phyloP scores from a whole-genome alignment of 2,329 filamentous ascomycete genomes.

The Colletotrichum musicola region DNA sequence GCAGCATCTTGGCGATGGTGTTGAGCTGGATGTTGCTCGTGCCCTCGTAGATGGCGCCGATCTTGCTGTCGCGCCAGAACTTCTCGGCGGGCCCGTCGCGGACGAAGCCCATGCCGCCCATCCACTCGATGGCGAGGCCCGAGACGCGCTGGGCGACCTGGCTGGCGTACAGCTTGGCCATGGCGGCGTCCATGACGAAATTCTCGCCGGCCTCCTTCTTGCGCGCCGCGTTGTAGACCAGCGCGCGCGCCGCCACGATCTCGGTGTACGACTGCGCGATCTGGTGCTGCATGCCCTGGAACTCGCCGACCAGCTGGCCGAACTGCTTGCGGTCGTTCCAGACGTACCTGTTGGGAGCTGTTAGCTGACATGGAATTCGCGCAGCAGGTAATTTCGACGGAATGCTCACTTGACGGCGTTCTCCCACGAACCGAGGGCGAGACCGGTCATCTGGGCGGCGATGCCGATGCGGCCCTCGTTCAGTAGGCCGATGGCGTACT shows the following conservation, averaged over 20 bases:
- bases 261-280: constrained; percentile 96
- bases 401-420: constrained; percentile 88
- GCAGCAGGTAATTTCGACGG: too few relatives aligned
- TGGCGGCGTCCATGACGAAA: constrained; percentile 95
- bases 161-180: constrained; percentile 96
- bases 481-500: constrained; percentile 93
- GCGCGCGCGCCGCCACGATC: constrained; percentile 88
- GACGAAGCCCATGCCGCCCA: constrained; percentile 99
- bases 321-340: constrained; percentile 99
- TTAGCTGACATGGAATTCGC: too few relatives aligned
- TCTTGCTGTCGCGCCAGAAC: constrained; percentile 98
- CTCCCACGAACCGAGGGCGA: constrained; percentile 94
- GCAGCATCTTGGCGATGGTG: constrained; percentile 72
- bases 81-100: constrained; percentile 97
- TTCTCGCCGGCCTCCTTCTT: constrained; percentile 98
- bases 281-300: constrained; percentile 99
- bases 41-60: constrained; percentile 97
- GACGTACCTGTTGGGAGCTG: constrained; percentile 72
- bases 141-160: constrained; percentile 92
- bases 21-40: constrained; percentile 82
- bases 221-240: constrained; percentile 95
- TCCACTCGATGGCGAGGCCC: constrained; percentile 94
- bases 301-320: constrained; percentile 91
- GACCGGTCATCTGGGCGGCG: constrained; percentile 97
- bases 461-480: constrained; percentile 99